Evolutionary conservation across 139 green algal species (phyloP), one percentile per base, ranked within the genome.

Genomic region (Trebouxia sp.): DNA sequence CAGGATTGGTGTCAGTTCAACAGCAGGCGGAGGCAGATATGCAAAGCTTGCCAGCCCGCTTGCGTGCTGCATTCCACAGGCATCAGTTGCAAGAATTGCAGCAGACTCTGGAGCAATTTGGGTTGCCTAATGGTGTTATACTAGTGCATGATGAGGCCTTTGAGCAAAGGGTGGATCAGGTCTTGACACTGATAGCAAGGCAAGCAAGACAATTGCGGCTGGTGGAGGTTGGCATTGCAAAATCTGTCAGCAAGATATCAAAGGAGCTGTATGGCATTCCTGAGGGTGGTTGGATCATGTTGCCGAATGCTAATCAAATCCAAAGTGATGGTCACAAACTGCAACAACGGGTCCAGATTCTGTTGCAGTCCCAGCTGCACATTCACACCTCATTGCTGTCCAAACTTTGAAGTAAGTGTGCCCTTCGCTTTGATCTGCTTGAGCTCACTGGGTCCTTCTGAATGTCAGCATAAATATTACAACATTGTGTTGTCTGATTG

Each of bases 51-150:
- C 62, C 62, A 15, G 32, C 62, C 14, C 32, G 62, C 8, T n/a
- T 72, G 35, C 62, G 62, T n/a, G 62, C 62, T 45, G 62, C 32
- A 28, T 72, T 45, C 28, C 62, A 72, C 62, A 72, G 12, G 37
- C 62, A 72, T 20, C n/a, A 72, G 62, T 12, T 72, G 12, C 62
- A 72, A 43, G 1, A 72, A 5, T 15, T 72, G 62, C 32, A 72
- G 32, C 20, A 35, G 12, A 28, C 5, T 11, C 14, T 72, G 32
- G 14, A 43, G 15, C 14, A 42, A 1, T 30, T 72, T 10, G 62
- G 62, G 14, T 15, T 35, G 43, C 62, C 62, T 14, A 72, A 35
- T 45, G 62, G 62, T 30, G 35, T 72, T 28, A 14, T 72, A 9
- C 32, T 72, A 10, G 32, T 41, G 32, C 35, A 72, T 42, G 15